These are phyloP conservation scores for Lentinula detonsa DNA, from an alignment of 768 basidiomycete genomes.

Conservation along the genomic window DNA sequence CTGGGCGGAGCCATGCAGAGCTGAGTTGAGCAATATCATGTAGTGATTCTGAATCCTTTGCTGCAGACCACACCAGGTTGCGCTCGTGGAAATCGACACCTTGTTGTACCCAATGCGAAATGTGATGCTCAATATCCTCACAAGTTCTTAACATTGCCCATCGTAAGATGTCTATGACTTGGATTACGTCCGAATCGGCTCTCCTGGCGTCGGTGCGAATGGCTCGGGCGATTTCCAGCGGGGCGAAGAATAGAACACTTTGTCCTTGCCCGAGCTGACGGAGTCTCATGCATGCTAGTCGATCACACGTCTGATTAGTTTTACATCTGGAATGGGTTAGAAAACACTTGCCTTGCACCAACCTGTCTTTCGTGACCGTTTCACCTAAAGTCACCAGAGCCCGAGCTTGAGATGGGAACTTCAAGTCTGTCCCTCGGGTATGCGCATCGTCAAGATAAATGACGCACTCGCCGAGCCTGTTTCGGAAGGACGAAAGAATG, in stretches of 20 bases:
- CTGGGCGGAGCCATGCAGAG: slow-evolving; percentile 20
- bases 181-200: slow-evolving; percentile 4
- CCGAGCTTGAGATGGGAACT: slow-evolving; percentile 32
- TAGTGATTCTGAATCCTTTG: neutral
- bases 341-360: no score
- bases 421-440: slow-evolving; percentile 47
- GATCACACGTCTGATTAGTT: no score
- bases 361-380: slow-evolving; percentile 25
- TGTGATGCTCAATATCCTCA: slow-evolving; percentile 29
- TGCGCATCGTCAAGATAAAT: slow-evolving; percentile 52
- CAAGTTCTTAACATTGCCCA: slow-evolving; percentile 44
- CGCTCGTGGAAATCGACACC: slow-evolving; percentile 23
- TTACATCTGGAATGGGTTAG: no score
- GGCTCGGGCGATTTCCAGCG: slow-evolving; percentile 29
- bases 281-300: slow-evolving; percentile 48
- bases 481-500: neutral
- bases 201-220: slow-evolving; percentile 24
- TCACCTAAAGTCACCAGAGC: slow-evolving; percentile 46
- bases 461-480: slow-evolving; percentile 30
- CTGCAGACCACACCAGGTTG: slow-evolving; percentile 8
- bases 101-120: slow-evolving; percentile 38
- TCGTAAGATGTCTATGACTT: slow-evolving; percentile 26
- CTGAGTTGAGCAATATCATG: neutral
- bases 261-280: slow-evolving; percentile 41
- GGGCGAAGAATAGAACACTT: slow-evolving; percentile 41